Evolutionary conservation across 2,329 filamentous ascomycete genomes (phyloP), one percentile per base, ranked within the genome.

Genomic region (Cordyceps farinosa): DNA sequence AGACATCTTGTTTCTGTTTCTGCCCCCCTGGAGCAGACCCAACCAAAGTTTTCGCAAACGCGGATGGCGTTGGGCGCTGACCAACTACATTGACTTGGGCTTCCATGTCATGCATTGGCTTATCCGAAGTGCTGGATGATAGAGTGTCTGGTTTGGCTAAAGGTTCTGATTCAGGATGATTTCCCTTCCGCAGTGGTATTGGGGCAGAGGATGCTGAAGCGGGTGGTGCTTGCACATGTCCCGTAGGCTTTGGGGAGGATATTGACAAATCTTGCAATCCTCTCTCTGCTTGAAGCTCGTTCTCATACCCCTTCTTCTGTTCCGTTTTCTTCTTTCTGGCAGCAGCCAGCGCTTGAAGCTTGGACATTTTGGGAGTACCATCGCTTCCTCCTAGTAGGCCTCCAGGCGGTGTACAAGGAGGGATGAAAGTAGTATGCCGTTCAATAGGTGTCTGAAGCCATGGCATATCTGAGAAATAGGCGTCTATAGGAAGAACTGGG

Each of bases 301-400:
- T 71, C 30, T 69, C 69, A 27, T 70, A 65, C 15, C 70, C 74
- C 56, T 74, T 79, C 69, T 84, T 87, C 45, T 89, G 87, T 36
- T 87, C 87, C 15, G 87, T 87, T 75, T 92, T 96, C 76, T 91
- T 93, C 73, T 92, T 93, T 34, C 92, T 84, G 61, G 91, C 90
- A 40, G 92, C 92, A 58, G 94, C 93, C 48, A 99, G 80, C 54
- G 92, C 92, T 69, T 96, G 94, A 52, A 99, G 80, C 71, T 99
- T 99, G 5, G 94, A 96, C 75, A 90, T 83, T 71, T 93, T 95
- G 3, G 85, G 82, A n/a, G 79, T 71, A 13, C 78, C 77, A 54
- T 85, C 83, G 2, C 86, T 83, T 40, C 95, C 96, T 36, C 95
- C 96, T 2, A 97, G 76, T 0, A 99, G 80, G 2, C 92, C 89